Percentiles rank a stretch among this genome's conserved stretches.
Conservation (phyloP, 352 stramenopile genomes). For the Globisporangium mamillatum region DNA sequence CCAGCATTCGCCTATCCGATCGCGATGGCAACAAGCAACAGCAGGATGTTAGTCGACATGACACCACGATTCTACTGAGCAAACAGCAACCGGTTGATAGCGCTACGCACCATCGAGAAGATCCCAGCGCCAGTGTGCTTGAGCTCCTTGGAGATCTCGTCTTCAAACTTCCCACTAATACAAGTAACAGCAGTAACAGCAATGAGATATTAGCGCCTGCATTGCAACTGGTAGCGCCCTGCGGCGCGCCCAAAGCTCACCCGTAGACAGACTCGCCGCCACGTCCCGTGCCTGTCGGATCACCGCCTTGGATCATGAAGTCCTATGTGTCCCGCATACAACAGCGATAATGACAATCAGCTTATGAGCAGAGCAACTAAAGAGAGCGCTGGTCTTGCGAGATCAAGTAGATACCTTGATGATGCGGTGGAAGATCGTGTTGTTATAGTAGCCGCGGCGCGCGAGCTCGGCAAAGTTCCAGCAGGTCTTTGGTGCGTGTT, state of each 20-base stretch:
- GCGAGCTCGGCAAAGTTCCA: constrained; percentile 92
- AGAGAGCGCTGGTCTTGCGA: neutral
- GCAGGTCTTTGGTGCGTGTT: constrained; percentile 91
- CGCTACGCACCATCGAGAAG: constrained; percentile 72
- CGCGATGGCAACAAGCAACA: neutral
- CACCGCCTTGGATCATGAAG: constrained; percentile 97
- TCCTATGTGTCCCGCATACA: constrained; percentile 33
- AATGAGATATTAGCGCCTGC: neutral
- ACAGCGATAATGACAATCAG: constrained; percentile 4
- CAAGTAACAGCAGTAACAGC: neutral
- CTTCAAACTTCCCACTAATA: constrained; percentile 89
- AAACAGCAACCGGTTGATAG: neutral
- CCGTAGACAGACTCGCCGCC: constrained; percentile 93
- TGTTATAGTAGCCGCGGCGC: constrained; percentile 94
- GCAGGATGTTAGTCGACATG: neutral
- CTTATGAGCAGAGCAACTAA: too few species aligned
- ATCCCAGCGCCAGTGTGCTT: constrained; percentile 94
- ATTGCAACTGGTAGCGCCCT: neutral
- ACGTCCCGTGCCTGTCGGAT: constrained; percentile 91
- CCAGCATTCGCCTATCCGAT: constrained; percentile 79
- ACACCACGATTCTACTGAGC: neutral
- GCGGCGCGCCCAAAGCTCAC: constrained; percentile 18
- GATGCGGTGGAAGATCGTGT: constrained; percentile 94
- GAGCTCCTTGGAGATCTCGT: constrained; percentile 91
- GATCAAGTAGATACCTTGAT: constrained; percentile 61